Percentiles rank a stretch among this genome's conserved stretches.
Conservation (phyloP, 441 rosid species). For the Brassica balearica region DNA sequence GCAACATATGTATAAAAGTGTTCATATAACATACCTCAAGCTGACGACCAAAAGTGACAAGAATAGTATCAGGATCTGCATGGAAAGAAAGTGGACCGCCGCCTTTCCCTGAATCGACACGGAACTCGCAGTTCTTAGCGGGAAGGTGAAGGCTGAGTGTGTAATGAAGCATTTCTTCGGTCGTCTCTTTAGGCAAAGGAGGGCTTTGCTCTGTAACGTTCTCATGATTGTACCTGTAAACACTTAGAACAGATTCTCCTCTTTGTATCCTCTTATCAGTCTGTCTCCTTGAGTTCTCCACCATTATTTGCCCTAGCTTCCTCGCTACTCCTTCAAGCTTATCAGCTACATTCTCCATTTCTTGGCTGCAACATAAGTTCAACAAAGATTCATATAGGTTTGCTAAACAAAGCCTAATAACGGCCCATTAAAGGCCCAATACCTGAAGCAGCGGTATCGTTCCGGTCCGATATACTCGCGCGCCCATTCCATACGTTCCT, state of each 20-base stretch:
- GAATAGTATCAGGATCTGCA: constrained; percentile 59
- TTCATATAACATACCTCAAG: constrained; percentile 54
- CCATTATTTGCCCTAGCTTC: constrained; percentile 57
- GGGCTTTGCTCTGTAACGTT: constrained; percentile 33
- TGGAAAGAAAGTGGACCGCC: constrained; percentile 51
- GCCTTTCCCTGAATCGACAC: constrained; percentile 49
- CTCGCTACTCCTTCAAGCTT: constrained; percentile 66
- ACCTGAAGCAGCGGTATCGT: constrained; percentile 11
- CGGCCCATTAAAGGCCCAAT: not conserved
- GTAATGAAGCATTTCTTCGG: constrained; percentile 44
- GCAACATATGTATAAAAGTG: not conserved
- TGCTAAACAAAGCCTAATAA: not conserved
- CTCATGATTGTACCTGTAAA: constrained; percentile 53
- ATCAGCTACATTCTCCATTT: constrained; percentile 59
- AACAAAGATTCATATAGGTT: not conserved
- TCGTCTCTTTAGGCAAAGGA: constrained; percentile 33
- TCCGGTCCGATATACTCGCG: constrained; percentile 16
- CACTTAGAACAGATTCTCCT: constrained; percentile 59
- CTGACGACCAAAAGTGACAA: constrained; percentile 70
- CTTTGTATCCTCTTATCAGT: constrained; percentile 46
- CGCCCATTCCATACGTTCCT: constrained; percentile 6
- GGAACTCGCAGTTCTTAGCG: constrained; percentile 52
- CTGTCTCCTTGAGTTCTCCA: constrained; percentile 52
- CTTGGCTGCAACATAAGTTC: constrained; percentile 50
- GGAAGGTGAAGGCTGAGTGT: constrained; percentile 71